phyloP scores from a whole-genome alignment of 306 rosid genomes.

The Glycine latifolia region DNA sequence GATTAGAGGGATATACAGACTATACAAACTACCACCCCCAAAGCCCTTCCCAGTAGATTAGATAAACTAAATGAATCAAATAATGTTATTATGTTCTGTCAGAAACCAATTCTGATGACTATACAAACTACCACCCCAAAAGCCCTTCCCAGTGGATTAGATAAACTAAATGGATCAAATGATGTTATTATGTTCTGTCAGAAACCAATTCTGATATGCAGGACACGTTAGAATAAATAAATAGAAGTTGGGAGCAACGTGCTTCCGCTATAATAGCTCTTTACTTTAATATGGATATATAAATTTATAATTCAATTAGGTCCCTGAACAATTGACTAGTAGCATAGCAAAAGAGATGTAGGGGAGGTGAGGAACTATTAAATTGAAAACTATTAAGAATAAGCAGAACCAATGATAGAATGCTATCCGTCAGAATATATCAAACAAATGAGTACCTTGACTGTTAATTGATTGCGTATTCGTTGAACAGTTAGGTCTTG shows the following conservation, averaged over 20 bases:
- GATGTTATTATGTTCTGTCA: slow-evolving; percentile 23
- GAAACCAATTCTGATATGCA: not conserved
- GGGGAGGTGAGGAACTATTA: slow-evolving; percentile 46
- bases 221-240: slow-evolving; percentile 2
- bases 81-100: slow-evolving; percentile 20
- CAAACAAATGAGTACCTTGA: slow-evolving; percentile 65
- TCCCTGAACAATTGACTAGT: not conserved
- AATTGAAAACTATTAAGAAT: slow-evolving; percentile 49
- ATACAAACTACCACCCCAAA: slow-evolving; percentile 12
- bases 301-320: not conserved
- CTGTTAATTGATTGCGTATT: slow-evolving; percentile 87
- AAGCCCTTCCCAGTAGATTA: slow-evolving; percentile 12
- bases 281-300: not conserved
- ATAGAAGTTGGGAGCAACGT: not conserved
- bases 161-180: not conserved
- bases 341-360: slow-evolving; percentile 47
- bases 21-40: not conserved
- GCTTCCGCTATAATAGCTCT: slow-evolving; percentile 3
- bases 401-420: slow-evolving; percentile 9
- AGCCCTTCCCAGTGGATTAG: slow-evolving; percentile 1
- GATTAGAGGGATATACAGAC: not conserved
- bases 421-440: slow-evolving; percentile 38
- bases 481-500: slow-evolving; percentile 98
- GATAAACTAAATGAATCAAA: not conserved
- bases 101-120: not conserved